These are phyloP conservation scores for Metschnikowia drakensbergensis DNA, from an alignment of 805 yeast species.

Conservation along the genomic window DNA sequence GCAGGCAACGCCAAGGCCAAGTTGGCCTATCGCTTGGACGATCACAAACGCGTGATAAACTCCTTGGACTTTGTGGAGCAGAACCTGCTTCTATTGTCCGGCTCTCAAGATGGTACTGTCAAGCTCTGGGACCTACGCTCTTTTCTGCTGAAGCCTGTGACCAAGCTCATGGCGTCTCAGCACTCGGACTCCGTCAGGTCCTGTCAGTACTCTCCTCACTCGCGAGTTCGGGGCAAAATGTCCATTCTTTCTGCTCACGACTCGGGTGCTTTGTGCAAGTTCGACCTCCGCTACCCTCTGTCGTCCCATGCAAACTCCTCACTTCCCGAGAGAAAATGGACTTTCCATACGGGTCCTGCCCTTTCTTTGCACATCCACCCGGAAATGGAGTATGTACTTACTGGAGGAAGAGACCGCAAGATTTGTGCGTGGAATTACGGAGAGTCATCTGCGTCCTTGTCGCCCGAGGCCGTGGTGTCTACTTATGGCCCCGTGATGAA, in stretches of 20 bases:
- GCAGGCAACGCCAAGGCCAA: slow-evolving; percentile 31
- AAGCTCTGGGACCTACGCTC: slow-evolving; percentile 70
- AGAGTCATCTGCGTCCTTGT: slow-evolving; percentile 21
- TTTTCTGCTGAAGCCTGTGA: slow-evolving; percentile 42
- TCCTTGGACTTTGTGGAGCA: slow-evolving; percentile 35
- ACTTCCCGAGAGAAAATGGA: slow-evolving; percentile 67
- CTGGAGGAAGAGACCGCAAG: slow-evolving; percentile 91
- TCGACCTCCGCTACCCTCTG: slow-evolving; percentile 61
- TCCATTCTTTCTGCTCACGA: slow-evolving; percentile 78
- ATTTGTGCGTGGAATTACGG: slow-evolving; percentile 67
- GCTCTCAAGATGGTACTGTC: slow-evolving; percentile 78
- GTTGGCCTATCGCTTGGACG: slow-evolving; percentile 28
- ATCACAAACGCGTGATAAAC: slow-evolving; percentile 41
- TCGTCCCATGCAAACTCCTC: slow-evolving; percentile 22
- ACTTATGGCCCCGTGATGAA: slow-evolving; percentile 78
- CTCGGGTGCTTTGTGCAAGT: slow-evolving; percentile 79
- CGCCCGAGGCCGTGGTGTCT: slow-evolving; percentile 68
- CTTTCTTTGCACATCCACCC: slow-evolving; percentile 88
- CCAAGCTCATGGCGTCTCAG: slow-evolving; percentile 46
- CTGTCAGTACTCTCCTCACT: slow-evolving; percentile 51
- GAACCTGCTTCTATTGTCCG: slow-evolving; percentile 37
- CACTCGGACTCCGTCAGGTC: slow-evolving; percentile 68
- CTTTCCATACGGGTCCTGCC: slow-evolving; percentile 92
- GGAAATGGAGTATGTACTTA: slow-evolving; percentile 68
- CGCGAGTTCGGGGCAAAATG: slow-evolving; percentile 37